Percentiles rank a stretch among this genome's conserved stretches.
phyloP scores from a whole-genome alignment of 345 rosid species.

The Corchorus olitorius region DNA sequence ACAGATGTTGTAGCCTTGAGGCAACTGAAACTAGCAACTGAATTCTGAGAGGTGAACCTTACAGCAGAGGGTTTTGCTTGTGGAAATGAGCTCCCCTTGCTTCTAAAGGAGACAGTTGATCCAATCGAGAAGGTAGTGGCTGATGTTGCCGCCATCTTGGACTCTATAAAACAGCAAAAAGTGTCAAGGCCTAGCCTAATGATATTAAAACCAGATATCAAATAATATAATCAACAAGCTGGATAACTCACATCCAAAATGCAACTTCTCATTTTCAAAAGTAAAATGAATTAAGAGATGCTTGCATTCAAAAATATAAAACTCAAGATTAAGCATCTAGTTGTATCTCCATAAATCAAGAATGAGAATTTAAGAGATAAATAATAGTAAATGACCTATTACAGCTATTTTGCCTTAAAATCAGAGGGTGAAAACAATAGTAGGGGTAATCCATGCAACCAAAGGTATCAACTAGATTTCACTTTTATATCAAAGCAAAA shows the following conservation, averaged over 20 bases:
- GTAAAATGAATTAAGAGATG: neutral
- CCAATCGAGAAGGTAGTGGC: constrained; percentile 63
- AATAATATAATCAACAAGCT: neutral
- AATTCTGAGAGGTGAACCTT: constrained; percentile 40
- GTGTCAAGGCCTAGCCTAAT: neutral
- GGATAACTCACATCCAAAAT: neutral
- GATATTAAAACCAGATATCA: neutral
- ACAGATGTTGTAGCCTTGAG: constrained; percentile 62
- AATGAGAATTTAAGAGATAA: neutral
- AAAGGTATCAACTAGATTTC: neutral
- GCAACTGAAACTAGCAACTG: constrained; percentile 53
- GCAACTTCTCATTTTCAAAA: neutral
- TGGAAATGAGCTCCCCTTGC: constrained; percentile 42
- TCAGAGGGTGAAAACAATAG: neutral
- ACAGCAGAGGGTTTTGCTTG: constrained; percentile 44
- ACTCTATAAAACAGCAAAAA: constrained; percentile 21
- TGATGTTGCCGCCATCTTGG: constrained; percentile 68
- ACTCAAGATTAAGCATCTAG: neutral
- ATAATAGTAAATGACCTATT: neutral
- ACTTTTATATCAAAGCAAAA: neutral
- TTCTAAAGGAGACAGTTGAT: constrained; percentile 48
- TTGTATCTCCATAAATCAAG: neutral
- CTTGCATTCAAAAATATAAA: neutral
- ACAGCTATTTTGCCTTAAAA: neutral
- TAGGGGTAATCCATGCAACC: neutral